phyloP scores from a whole-genome alignment of 2,329 filamentous ascomycete genomes.

The Pleurostoma richardsiae region DNA sequence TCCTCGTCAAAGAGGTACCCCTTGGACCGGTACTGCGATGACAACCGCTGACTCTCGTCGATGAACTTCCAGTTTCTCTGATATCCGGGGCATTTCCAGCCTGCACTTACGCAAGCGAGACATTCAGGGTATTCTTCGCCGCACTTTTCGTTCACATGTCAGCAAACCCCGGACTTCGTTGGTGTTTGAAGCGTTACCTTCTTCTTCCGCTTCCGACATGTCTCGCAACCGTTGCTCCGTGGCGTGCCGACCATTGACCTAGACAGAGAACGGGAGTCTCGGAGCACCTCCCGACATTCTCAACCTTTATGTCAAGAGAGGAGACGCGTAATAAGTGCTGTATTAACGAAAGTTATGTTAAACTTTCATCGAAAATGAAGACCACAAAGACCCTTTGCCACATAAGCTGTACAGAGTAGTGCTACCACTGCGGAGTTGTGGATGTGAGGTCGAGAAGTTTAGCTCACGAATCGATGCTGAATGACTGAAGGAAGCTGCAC shows the following conservation, averaged over 20 bases:
- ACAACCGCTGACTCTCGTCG: constrained; percentile 5
- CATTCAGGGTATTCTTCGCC: constrained; percentile 17
- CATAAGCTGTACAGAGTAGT: too few species aligned
- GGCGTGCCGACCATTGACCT: constrained; percentile 5
- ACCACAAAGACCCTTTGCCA: too few species aligned
- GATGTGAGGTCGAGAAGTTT: too few species aligned
- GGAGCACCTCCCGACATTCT: too few species aligned
- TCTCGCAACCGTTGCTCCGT: constrained; percentile 4
- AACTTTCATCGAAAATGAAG: too few species aligned
- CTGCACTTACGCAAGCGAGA: constrained; percentile 12
- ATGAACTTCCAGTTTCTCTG: constrained; percentile 5
- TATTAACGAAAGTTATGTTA: too few species aligned
- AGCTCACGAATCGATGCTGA: too few species aligned
- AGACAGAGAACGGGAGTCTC: too few species aligned
- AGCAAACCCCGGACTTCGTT: constrained; percentile 2
- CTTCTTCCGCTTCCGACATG: constrained; percentile 7
- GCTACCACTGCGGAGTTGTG: too few species aligned
- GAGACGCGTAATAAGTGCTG: too few species aligned
- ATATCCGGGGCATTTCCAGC: constrained; percentile 1
- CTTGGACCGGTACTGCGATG: constrained; percentile 1
- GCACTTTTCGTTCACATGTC: constrained; percentile 9
- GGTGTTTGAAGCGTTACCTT: constrained; percentile 1
- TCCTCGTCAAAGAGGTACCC: background rate
- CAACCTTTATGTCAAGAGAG: too few species aligned
- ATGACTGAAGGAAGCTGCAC: too few species aligned